Conservation (phyloP, 208 protist species). For the Trypanosoma boissoni region DNA sequence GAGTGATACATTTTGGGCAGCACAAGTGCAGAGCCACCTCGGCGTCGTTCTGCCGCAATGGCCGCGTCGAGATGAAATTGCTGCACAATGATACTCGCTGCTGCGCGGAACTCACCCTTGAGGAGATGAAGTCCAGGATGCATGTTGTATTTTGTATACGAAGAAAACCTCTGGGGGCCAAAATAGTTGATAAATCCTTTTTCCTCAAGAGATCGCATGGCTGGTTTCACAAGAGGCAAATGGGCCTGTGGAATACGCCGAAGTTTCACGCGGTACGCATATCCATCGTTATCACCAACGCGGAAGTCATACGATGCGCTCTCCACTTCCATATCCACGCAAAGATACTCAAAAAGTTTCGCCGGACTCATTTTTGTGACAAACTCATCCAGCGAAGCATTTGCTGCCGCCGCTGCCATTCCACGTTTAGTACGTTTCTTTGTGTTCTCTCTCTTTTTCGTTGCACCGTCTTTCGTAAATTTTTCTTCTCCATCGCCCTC, state of each 20-base stretch:
- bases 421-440: slow-evolving; percentile 9
- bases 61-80: slow-evolving; percentile 83
- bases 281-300: slow-evolving; percentile 61
- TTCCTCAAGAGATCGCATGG: slow-evolving; percentile 47
- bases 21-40: slow-evolving; percentile 30
- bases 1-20: slow-evolving; percentile 40
- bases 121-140: slow-evolving; percentile 83
- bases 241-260: slow-evolving; percentile 61
- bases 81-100: slow-evolving; percentile 83
- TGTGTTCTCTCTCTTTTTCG: slow-evolving; percentile 26
- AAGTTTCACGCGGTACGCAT: slow-evolving; percentile 70
- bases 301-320: slow-evolving; percentile 52
- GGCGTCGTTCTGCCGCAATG: slow-evolving; percentile 53
- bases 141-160: slow-evolving; percentile 82
- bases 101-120: slow-evolving; percentile 77
- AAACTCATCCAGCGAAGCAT: slow-evolving; percentile 27
- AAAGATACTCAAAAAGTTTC: slow-evolving; percentile 81
- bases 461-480: slow-evolving; percentile 15
- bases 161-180: slow-evolving; percentile 67
- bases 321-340: slow-evolving; percentile 75
- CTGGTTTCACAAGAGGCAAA: slow-evolving; percentile 55
- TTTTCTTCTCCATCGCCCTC: slow-evolving; percentile 12
- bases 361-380: slow-evolving; percentile 36
- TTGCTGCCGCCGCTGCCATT: no score
- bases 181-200: slow-evolving; percentile 92